A percentile compares a stretch with the other conserved stretches of the same genome.
phyloP scores from a whole-genome alignment of 352 stramenopile genomes.

The Phytophthora pistaciae region DNA sequence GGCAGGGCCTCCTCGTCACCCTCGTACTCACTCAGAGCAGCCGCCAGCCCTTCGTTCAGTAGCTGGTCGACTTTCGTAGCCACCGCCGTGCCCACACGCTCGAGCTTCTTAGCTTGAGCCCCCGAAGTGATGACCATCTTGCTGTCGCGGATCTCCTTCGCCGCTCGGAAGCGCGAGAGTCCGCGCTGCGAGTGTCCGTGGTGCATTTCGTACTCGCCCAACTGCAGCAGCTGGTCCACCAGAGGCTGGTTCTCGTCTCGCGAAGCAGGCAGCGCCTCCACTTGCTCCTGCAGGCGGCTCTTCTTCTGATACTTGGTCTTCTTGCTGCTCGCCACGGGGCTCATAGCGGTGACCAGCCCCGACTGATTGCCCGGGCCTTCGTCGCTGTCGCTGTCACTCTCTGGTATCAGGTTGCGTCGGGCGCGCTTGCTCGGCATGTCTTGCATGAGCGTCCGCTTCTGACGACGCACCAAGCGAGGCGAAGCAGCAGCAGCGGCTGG shows the following conservation, averaged over 20 bases:
- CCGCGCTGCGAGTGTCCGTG: slow-evolving; percentile 60
- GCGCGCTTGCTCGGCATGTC: slow-evolving; percentile 34
- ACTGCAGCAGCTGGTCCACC: slow-evolving; percentile 62
- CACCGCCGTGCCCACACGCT: slow-evolving; percentile 52
- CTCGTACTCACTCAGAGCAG: slow-evolving; percentile 63
- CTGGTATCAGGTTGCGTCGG: slow-evolving; percentile 16
- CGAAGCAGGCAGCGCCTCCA: slow-evolving; percentile 44
- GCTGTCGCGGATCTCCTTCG: slow-evolving; percentile 58
- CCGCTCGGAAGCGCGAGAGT: slow-evolving; percentile 63
- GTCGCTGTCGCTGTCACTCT: slow-evolving; percentile 14
- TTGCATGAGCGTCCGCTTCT: slow-evolving; percentile 32
- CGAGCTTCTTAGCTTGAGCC: slow-evolving; percentile 59
- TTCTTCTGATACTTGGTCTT: slow-evolving; percentile 45
- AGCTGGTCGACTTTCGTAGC: slow-evolving; percentile 73
- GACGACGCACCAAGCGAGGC: slow-evolving; percentile 11
- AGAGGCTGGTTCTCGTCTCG: slow-evolving; percentile 64
- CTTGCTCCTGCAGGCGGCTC: slow-evolving; percentile 48
- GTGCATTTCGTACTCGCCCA: slow-evolving; percentile 68
- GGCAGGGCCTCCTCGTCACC: slow-evolving; percentile 27
- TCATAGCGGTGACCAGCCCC: slow-evolving; percentile 13
- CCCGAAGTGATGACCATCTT: slow-evolving; percentile 61
- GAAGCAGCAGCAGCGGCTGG: not conserved
- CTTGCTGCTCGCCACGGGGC: slow-evolving; percentile 37
- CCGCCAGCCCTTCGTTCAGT: slow-evolving; percentile 55
- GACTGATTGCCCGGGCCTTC: slow-evolving; percentile 1